phyloP scores from a whole-genome alignment of 2,329 filamentous ascomycete species.

The Epichloe sibirici region DNA sequence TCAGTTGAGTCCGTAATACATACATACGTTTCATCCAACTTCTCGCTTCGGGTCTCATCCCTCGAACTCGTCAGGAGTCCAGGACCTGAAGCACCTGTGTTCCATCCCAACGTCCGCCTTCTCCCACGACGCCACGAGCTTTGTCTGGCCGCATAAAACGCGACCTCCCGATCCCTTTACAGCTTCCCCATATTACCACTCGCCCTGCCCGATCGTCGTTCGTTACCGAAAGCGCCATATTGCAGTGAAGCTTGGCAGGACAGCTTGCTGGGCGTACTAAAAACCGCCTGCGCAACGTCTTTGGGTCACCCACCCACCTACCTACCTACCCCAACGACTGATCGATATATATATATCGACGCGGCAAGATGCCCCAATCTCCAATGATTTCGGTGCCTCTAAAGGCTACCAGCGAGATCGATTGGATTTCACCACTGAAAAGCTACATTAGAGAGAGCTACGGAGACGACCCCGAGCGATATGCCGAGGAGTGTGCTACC shows the following conservation, averaged over 20 bases:
- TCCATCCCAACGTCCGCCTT: background rate
- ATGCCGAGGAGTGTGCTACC: slow-evolving; percentile 87
- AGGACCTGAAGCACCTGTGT: background rate
- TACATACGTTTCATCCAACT: too few species aligned
- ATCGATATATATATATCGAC: background rate
- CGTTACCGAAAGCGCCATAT: background rate
- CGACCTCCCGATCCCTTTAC: slow-evolving; percentile 12
- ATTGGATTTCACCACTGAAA: slow-evolving; percentile 91
- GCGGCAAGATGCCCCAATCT: slow-evolving; percentile 58
- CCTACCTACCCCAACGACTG: background rate
- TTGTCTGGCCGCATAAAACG: slow-evolving; percentile 18
- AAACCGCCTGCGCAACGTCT: background rate
- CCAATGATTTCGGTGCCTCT: slow-evolving; percentile 93
- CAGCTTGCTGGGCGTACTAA: background rate
- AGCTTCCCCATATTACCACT: background rate
- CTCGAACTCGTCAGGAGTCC: too few species aligned
- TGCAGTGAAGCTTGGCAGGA: slow-evolving; percentile 1
- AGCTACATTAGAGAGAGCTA: slow-evolving; percentile 87
- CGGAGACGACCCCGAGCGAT: slow-evolving; percentile 91
- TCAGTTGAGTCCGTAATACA: too few species aligned
- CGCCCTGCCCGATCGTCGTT: background rate
- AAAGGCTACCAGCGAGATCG: slow-evolving; percentile 92
- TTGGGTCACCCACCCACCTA: background rate
- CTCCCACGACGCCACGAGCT: slow-evolving; percentile 2
- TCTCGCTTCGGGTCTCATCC: too few species aligned